Evolutionary conservation across 495 filamentous ascomycete species (phyloP).

Genomic region (Aspergillus kassunensis): DNA sequence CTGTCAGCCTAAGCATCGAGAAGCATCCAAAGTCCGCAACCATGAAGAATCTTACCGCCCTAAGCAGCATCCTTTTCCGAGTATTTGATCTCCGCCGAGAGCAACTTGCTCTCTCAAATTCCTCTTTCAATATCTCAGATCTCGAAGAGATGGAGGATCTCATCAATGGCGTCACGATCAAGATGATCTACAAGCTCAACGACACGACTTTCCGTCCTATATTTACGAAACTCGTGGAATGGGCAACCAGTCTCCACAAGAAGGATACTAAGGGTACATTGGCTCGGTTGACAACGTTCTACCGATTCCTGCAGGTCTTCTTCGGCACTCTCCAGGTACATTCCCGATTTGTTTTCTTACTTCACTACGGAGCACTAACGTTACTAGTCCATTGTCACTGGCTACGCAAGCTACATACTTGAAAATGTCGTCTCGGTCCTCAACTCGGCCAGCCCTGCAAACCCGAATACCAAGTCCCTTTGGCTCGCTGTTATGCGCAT

Average conservation of each 20-base stretch:
- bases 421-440: constrained; percentile 68
- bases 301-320: constrained; percentile 72
- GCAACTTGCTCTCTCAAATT: constrained; percentile 34
- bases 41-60: constrained; percentile 58
- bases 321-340: constrained; percentile 74
- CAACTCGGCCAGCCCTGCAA: constrained; percentile 41
- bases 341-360: not conserved
- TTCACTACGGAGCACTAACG: constrained; percentile 8
- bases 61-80: constrained; percentile 68
- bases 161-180: constrained; percentile 64
- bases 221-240: constrained; percentile 77
- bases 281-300: constrained; percentile 64
- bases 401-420: constrained; percentile 80
- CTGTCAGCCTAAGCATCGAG: constrained; percentile 65
- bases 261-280: constrained; percentile 51
- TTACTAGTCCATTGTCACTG: constrained; percentile 75
- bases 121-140: constrained; percentile 43
- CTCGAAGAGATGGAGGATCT: constrained; percentile 61
- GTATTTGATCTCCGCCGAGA: constrained; percentile 68
- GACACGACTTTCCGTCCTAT: constrained; percentile 94
- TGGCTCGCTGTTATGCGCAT: constrained; percentile 64
- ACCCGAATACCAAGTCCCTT: constrained; percentile 50
- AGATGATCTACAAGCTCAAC: constrained; percentile 94
- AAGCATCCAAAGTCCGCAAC: constrained; percentile 71
- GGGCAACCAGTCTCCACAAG: constrained; percentile 60